Evolutionary conservation across 1,284 basidiomycete species (phyloP).

Genomic region (Leccinum proximum): DNA sequence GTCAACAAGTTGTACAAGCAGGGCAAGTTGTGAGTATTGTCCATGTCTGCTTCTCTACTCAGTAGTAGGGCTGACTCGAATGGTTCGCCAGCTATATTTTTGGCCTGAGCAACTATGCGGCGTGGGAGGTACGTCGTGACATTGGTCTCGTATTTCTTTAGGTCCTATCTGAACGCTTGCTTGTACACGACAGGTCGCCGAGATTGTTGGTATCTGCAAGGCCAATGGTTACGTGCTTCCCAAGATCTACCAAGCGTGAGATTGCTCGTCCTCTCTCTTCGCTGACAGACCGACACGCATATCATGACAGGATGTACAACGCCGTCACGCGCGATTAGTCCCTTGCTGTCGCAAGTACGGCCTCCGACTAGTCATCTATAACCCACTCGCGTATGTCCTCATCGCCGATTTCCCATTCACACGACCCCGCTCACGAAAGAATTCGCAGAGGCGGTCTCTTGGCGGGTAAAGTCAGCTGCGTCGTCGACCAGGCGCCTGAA

Average conservation of each 20-base stretch:
- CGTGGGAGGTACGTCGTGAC: conserved; percentile 22
- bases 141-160: background rate
- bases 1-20: conserved; percentile 43
- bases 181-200: conserved; percentile 40
- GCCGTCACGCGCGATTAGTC: conserved; percentile 49
- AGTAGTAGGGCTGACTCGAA: background rate
- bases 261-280: background rate
- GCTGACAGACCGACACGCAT: background rate
- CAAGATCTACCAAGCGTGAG: conserved; percentile 48
- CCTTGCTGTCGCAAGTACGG: conserved; percentile 54
- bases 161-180: background rate
- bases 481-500: conserved; percentile 25
- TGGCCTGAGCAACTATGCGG: conserved; percentile 29
- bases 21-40: conserved; percentile 32
- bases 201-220: conserved; percentile 51
- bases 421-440: background rate
- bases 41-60: too few relatives aligned
- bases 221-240: conserved; percentile 49
- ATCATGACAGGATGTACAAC: conserved; percentile 43
- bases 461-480: conserved; percentile 40
- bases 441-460: conserved; percentile 14
- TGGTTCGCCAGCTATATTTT: conserved; percentile 24
- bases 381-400: conserved; percentile 31
- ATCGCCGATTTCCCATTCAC: background rate
- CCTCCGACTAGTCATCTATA: conserved; percentile 46